Evolutionary conservation across 192 early-diverging fungal genomes (phyloP), one percentile per base, ranked within the genome.

Genomic region (Coemansia asiatica): DNA sequence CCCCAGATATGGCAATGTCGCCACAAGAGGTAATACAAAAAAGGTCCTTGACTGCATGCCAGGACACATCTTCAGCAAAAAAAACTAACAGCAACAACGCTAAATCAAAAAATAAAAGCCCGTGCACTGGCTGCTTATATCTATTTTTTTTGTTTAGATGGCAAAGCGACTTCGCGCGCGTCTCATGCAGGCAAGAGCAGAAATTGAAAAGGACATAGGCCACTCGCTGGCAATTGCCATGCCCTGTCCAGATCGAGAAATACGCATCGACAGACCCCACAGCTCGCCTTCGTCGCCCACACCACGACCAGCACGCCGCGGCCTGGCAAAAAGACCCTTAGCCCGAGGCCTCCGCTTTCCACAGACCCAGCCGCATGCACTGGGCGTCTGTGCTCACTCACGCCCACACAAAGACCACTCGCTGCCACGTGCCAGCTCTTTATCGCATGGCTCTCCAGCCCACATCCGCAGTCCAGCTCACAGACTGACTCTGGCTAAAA

Each of bases 191-290:
- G 76, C 76, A 23, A 63, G 71, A 0, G 59, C 29, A 9, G 36
- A 56, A 28, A 60, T 79, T 25, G 76, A 79, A 35, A 67, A 71
- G 35, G 71, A 79, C 40, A 44, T 79, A 19, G 76, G 76, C 26
- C 61, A 66, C 51, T 72, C 76, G 6, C 71, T 79, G 29, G 47
- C 75, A 1, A 29, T 63, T 35, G 55, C 72, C 51, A 62, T 66
- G 46, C 55, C 66, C 23, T 61, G 25, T 8, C 31, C 31, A 33
- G 31, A 33, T 8, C 31, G 3, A 8, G 31, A 33, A 33, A 33
- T 8, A 3, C 31, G 31, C 31, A 6, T 22, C 23, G 29, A n/a
- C 19, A n/a, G 16, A 2, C 19, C 13, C 6, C 54, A 40, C 56
- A 12, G 64, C 56, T 21, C 46, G 7, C 31, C 26, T 12, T 28